Evolutionary conservation across 768 basidiomycete genomes (phyloP).

Genomic region (Piloderma croceum): DNA sequence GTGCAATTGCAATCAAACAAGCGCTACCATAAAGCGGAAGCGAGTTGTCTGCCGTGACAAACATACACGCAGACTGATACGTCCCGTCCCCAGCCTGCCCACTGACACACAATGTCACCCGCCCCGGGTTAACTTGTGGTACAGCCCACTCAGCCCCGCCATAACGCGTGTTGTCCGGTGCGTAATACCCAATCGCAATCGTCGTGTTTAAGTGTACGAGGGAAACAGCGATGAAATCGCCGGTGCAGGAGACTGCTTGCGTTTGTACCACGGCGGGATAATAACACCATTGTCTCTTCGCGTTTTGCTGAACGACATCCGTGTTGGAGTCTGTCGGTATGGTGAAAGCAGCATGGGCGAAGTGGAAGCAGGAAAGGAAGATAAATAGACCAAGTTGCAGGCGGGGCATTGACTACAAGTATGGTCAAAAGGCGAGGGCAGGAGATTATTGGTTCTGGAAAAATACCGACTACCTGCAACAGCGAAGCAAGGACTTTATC

Average conservation of each 20-base stretch:
- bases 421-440: too few species aligned
- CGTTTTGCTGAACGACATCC: neutral
- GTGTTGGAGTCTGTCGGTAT: neutral
- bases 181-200: neutral
- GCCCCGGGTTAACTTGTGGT: neutral
- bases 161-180: neutral
- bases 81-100: neutral
- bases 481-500: too few species aligned
- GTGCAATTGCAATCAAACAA: neutral
- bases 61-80: neutral
- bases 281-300: neutral
- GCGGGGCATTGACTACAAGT: too few species aligned
- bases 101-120: neutral
- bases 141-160: neutral
- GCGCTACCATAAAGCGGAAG: neutral
- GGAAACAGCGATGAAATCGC: neutral
- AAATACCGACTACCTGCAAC: too few species aligned
- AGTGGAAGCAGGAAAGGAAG: too few species aligned
- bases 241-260: neutral
- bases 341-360: neutral
- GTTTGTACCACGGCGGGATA: neutral
- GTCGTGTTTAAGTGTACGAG: neutral
- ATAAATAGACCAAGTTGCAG: too few species aligned
- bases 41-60: neutral
- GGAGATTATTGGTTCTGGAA: too few species aligned